Percentiles rank a stretch among this genome's conserved stretches.
Conservation (phyloP, 768 basidiomycete genomes). For the Xerocomus brunneocitrinus region DNA sequence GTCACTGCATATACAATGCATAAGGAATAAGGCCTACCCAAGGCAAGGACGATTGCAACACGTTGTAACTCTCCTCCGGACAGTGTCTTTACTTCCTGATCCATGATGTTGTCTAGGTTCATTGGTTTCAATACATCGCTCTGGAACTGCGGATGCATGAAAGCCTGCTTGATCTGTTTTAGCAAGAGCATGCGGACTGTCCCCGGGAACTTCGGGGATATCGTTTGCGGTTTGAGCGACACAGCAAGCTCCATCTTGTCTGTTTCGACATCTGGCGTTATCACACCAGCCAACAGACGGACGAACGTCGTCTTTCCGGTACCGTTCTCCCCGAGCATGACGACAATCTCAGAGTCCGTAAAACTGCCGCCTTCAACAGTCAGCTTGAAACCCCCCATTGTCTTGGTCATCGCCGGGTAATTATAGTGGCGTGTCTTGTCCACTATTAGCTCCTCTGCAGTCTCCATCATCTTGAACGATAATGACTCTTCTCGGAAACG, state of each 20-base stretch:
- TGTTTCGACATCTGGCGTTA: slow-evolving; percentile 71
- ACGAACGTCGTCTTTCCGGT: slow-evolving; percentile 99
- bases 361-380: slow-evolving; percentile 87
- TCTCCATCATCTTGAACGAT: slow-evolving; percentile 97
- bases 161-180: slow-evolving; percentile 90
- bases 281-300: slow-evolving; percentile 89
- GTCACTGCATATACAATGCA: background rate
- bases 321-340: slow-evolving; percentile 98
- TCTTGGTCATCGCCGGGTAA: slow-evolving; percentile 97
- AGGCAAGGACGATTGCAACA: slow-evolving; percentile 90
- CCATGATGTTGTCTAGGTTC: slow-evolving; percentile 90
- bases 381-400: slow-evolving; percentile 91
- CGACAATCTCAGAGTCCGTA: slow-evolving; percentile 99
- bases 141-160: slow-evolving; percentile 99
- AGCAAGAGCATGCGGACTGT: slow-evolving; percentile 92
- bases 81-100: slow-evolving; percentile 96
- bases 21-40: slow-evolving; percentile 47
- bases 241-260: slow-evolving; percentile 80
- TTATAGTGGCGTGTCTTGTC: slow-evolving; percentile 87
- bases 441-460: slow-evolving; percentile 80
- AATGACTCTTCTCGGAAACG: slow-evolving; percentile 96
- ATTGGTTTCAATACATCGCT: slow-evolving; percentile 97
- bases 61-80: slow-evolving; percentile 98
- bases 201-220: slow-evolving; percentile 96
- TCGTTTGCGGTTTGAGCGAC: slow-evolving; percentile 98